Percentiles rank a stretch among this genome's conserved stretches.
These are phyloP conservation scores for Luffa aegyptiaca DNA, from an alignment of 306 rosid genomes.

Conservation along the genomic window DNA sequence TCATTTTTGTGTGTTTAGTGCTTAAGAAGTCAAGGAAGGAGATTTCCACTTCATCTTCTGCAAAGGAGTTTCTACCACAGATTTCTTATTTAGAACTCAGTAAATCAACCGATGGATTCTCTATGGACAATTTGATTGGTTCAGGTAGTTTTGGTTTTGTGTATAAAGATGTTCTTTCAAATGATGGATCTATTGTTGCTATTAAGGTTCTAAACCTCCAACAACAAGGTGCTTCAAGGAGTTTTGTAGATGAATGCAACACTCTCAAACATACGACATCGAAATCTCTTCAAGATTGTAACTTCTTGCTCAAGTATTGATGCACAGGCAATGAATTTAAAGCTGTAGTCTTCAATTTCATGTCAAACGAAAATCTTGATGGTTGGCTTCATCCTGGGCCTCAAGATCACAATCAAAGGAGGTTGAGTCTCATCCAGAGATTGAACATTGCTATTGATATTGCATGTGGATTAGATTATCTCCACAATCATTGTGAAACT, in stretches of 20 bases:
- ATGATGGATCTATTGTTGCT: conserved; percentile 10
- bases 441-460: conserved; percentile 18
- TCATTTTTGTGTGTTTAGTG: neutral
- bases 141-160: conserved; percentile 28
- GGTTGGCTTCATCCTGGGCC: conserved; percentile 18
- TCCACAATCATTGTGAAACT: conserved; percentile 18
- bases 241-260: conserved; percentile 30
- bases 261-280: conserved; percentile 22
- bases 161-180: conserved; percentile 20
- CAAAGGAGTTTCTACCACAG: neutral
- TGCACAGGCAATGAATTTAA: conserved; percentile 29
- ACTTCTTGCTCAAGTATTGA: conserved; percentile 22
- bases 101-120: conserved; percentile 10
- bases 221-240: conserved; percentile 26
- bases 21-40: conserved; percentile 6
- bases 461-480: conserved; percentile 26
- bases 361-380: conserved; percentile 23
- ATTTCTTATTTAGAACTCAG: conserved; percentile 15
- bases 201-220: conserved; percentile 31
- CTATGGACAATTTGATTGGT: conserved; percentile 22
- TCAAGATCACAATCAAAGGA: neutral
- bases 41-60: neutral
- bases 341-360: conserved; percentile 25
- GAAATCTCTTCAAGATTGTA: conserved; percentile 35
- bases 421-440: conserved; percentile 21